A percentile compares a stretch with the other conserved stretches of the same genome.
These are phyloP conservation scores for Phytophthora foliorum DNA, from an alignment of 352 stramenopile genomes.

Conservation along the genomic window DNA sequence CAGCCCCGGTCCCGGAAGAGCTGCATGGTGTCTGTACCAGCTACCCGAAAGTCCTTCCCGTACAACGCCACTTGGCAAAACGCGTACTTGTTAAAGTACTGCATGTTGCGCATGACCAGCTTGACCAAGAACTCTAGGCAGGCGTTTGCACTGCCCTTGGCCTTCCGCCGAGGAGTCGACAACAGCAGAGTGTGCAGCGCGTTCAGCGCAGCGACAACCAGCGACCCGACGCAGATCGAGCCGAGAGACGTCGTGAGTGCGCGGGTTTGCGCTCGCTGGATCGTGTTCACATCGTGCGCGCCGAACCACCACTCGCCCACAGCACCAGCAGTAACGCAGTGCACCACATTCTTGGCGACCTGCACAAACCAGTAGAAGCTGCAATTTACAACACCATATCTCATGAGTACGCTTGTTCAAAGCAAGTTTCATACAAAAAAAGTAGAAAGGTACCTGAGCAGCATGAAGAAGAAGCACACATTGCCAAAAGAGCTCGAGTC, in stretches of 20 bases:
- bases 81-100: constrained; percentile 91
- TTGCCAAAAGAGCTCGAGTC: constrained; percentile 78
- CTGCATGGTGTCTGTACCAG: constrained; percentile 80
- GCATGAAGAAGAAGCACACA: constrained; percentile 85
- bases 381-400: background rate
- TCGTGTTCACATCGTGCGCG: constrained; percentile 74
- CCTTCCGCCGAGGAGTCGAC: constrained; percentile 72
- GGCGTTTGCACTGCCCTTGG: constrained; percentile 70
- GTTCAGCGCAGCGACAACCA: constrained; percentile 77
- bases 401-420: background rate
- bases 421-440: background rate
- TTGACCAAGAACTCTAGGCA: constrained; percentile 86
- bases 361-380: constrained; percentile 91
- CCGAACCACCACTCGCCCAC: constrained; percentile 91
- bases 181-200: constrained; percentile 77
- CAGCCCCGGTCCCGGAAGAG: constrained; percentile 87
- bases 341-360: constrained; percentile 88
- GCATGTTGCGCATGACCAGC: constrained; percentile 75
- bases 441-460: constrained; percentile 66
- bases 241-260: constrained; percentile 81
- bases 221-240: constrained; percentile 87
- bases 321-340: constrained; percentile 81
- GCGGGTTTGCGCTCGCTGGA: constrained; percentile 72
- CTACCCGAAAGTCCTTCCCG: constrained; percentile 82
- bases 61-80: constrained; percentile 91